Evolutionary conservation across 1,139 yeast genomes (phyloP), one percentile per base, ranked within the genome.

Genomic region (Magnusiomyces paraingens): DNA sequence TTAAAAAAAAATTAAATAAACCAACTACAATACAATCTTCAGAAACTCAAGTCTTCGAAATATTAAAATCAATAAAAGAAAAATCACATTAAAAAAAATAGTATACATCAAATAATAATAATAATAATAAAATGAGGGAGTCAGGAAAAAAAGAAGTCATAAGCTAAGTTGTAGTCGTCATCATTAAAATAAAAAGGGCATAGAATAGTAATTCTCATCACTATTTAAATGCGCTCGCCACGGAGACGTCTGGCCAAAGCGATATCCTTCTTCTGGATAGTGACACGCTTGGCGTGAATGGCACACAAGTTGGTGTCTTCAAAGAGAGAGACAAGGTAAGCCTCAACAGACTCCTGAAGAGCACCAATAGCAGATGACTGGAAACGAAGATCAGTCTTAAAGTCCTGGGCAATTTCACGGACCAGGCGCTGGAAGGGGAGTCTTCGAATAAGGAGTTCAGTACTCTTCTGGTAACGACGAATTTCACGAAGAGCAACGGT

Each of bases 301-400:
- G 98, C 97, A 79, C 97, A 93, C 81, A 91, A 83, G 84, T 91
- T 91, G 68, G 97, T 91, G 80, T 90, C 98, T 81, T 91, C 96
- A 66, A 88, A 88, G 69, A 88, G 78, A 59, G 95, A 86, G 62
- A 81, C 84, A 70, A 91, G 83, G 85, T 91, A 91, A 66, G 98
- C 97, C 83, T 91, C 98, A 67, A 90, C 97, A 67, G 98, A 90
- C 82, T 91, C 98, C 80, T 91, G 98, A 68, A 91, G 82, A 70
- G 97, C 98, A 83, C 97, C 97, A 66, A 91, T 91, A 65, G 98
- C 98, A 67, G 96, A 89, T 64, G 96, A 89, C 78, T 91, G 98
- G 85, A 91, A 91, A 82, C 97, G 88, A 75, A 90, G 84, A 74
- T 90, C 97, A 68, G 96, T 87, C 84, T 90, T 90, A 86, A 89